A percentile compares a stretch with the other conserved stretches of the same genome.
These are phyloP conservation scores for Gastrolobium bilobum DNA, from an alignment of 306 rosid species.

Conservation along the genomic window DNA sequence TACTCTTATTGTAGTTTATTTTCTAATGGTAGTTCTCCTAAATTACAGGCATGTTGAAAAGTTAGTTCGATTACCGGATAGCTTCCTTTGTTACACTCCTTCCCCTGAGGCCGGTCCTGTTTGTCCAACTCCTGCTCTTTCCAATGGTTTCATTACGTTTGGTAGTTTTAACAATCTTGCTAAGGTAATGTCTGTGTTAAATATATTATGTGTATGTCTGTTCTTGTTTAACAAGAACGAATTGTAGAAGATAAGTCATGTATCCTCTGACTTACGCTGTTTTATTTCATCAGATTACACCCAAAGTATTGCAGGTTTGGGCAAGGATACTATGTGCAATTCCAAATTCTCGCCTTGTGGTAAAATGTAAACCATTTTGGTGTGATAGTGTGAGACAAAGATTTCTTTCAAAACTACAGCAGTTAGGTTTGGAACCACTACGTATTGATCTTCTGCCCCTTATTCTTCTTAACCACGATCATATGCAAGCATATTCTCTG, in stretches of 20 bases:
- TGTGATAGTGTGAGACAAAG: constrained; percentile 94
- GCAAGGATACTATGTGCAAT: constrained; percentile 90
- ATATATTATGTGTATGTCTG: constrained; percentile 15
- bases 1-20: constrained; percentile 21
- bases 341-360: constrained; percentile 98
- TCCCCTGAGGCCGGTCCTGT: constrained; percentile 96
- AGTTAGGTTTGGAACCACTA: constrained; percentile 90
- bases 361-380: constrained; percentile 97
- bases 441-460: constrained; percentile 98
- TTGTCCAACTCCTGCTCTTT: constrained; percentile 88
- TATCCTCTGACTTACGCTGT: constrained; percentile 28
- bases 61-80: constrained; percentile 84
- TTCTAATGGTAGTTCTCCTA: constrained; percentile 17
- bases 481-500: constrained; percentile 98
- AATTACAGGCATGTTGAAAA: constrained; percentile 90
- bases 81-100: constrained; percentile 97
- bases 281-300: constrained; percentile 79
- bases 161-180: constrained; percentile 99
- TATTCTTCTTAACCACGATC: constrained; percentile 94
- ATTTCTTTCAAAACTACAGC: constrained; percentile 87
- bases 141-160: constrained; percentile 95
- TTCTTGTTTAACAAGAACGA: constrained; percentile 22
- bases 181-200: constrained; percentile 69
- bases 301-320: constrained; percentile 94
- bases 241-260: background rate